Conservation (phyloP, 352 stramenopile genomes). For the Blastocystis sp. region DNA sequence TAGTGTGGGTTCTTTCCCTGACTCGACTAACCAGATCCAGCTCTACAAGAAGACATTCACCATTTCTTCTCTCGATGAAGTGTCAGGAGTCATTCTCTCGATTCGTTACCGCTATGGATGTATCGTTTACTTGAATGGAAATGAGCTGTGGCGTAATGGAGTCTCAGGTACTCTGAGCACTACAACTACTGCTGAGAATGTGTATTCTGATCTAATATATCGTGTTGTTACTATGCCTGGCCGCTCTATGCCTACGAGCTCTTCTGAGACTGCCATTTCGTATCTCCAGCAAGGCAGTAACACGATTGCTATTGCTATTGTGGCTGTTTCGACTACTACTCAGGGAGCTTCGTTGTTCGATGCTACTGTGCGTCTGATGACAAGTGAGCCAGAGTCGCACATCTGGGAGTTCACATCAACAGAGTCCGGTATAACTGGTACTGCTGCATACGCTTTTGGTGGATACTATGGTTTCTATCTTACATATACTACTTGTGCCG, state of each 20-base stretch:
- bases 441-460: background rate
- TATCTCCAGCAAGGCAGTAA: background rate
- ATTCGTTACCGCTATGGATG: slow-evolving; percentile 15
- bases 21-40: slow-evolving; percentile 33
- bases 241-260: background rate
- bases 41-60: slow-evolving; percentile 52
- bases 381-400: background rate
- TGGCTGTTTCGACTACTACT: background rate
- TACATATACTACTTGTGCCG: background rate
- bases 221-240: background rate
- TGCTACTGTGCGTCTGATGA: background rate
- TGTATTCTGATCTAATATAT: slow-evolving; percentile 6
- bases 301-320: background rate
- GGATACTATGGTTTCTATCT: background rate
- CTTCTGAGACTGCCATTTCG: background rate
- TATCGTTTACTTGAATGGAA: background rate
- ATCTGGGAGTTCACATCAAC: background rate
- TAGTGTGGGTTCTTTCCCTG: background rate
- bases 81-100: background rate
- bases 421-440: background rate
- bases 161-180: background rate
- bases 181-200: background rate
- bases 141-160: slow-evolving; percentile 35
- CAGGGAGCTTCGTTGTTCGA: background rate
- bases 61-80: background rate